Evolutionary conservation across 2,329 filamentous ascomycete genomes (phyloP).

Genomic region (Colletotrichum shisoi): DNA sequence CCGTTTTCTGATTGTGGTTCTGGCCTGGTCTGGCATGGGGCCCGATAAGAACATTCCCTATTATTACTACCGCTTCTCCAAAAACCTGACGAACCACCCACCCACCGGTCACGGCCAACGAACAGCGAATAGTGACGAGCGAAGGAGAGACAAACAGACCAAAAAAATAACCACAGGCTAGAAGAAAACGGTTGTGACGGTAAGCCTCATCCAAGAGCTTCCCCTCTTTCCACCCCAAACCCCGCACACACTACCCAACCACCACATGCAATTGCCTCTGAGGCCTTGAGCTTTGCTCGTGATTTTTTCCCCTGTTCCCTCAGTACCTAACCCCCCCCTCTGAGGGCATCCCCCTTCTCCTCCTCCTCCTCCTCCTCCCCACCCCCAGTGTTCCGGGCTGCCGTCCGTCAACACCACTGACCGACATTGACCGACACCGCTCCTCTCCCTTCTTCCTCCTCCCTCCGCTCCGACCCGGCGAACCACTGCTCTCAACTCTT

Average conservation of each 20-base stretch:
- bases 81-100: slow-evolving; percentile 20
- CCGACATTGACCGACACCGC: slow-evolving; percentile 31
- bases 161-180: slow-evolving; percentile 13
- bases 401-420: slow-evolving; percentile 26
- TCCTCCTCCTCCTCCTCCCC: too few species aligned
- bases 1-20: slow-evolving; percentile 1
- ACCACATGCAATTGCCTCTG: slow-evolving; percentile 37
- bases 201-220: slow-evolving; percentile 34
- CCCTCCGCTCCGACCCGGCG: background rate
- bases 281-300: slow-evolving; percentile 23
- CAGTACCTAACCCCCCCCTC: slow-evolving; percentile 14
- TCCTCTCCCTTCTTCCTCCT: background rate
- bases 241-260: slow-evolving; percentile 27
- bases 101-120: slow-evolving; percentile 17
- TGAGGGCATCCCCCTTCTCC: slow-evolving; percentile 12
- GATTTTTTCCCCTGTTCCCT: slow-evolving; percentile 29
- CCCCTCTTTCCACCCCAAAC: slow-evolving; percentile 27
- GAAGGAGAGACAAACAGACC: background rate
- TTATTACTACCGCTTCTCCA: slow-evolving; percentile 17
- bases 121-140: background rate
- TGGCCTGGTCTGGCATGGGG: background rate
- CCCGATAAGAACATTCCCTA: slow-evolving; percentile 6
- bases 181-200: slow-evolving; percentile 23
- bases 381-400: slow-evolving; percentile 28
- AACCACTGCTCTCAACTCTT: slow-evolving; percentile 13